Evolutionary conservation across 257 asterid species (phyloP).

Genomic region (Fraxinus excelsior): DNA sequence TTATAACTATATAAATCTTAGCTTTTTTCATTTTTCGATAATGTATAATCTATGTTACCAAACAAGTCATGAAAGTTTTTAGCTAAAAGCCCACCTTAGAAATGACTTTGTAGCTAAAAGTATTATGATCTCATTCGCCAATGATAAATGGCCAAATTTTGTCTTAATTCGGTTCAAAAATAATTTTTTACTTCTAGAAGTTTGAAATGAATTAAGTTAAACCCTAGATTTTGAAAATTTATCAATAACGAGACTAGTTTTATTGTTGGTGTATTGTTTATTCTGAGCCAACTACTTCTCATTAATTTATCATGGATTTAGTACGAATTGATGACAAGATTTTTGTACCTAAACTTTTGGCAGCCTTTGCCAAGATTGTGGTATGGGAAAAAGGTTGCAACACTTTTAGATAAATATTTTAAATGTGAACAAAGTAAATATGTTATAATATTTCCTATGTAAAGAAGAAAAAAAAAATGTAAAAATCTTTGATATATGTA

Average conservation of each 20-base stretch:
- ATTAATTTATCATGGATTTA: too few relatives aligned
- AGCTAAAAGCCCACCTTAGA: background rate
- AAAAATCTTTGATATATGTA: background rate
- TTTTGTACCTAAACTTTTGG: background rate
- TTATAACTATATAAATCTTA: too few relatives aligned
- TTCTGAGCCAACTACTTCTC: background rate
- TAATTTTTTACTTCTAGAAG: too few relatives aligned
- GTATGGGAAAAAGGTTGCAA: constrained; percentile 25
- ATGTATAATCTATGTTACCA: too few relatives aligned
- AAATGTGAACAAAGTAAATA: too few relatives aligned
- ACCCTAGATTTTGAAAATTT: too few relatives aligned
- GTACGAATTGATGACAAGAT: background rate
- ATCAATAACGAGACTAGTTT: too few relatives aligned
- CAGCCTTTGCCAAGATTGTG: constrained; percentile 27
- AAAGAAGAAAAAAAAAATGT: background rate
- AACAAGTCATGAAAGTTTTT: too few relatives aligned
- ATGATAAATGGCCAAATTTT: background rate
- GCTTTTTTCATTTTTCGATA: too few relatives aligned
- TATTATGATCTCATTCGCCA: background rate
- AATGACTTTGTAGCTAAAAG: background rate
- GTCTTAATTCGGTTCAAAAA: too few relatives aligned
- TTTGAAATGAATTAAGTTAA: too few relatives aligned
- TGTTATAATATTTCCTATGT: background rate
- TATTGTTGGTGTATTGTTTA: too few relatives aligned
- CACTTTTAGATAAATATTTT: background rate